Evolutionary conservation across 2,329 filamentous ascomycete species (phyloP), one percentile per base, ranked within the genome.

Genomic region (Falciphora oryzae): DNA sequence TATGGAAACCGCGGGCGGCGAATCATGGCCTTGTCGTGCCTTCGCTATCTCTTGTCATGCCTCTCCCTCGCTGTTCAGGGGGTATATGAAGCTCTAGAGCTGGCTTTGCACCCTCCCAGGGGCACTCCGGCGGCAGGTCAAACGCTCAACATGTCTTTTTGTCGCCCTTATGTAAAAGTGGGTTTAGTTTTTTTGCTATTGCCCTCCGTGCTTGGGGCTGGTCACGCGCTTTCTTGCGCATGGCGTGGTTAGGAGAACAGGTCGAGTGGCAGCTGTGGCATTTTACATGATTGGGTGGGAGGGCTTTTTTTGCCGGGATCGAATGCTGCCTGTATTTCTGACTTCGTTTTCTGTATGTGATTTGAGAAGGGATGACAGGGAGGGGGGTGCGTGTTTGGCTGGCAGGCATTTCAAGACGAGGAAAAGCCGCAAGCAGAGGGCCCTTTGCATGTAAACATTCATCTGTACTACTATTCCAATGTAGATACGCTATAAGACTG

Each of bases 401-500:
- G 22, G 44, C 38, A 18, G 38, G 14, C 38, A 16, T 44, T 44
- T 44, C 38, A 16, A 44, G 38, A 44, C 4, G 4, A 25, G 44
- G 44, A 53, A 22, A 53, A 7, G 44, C 44, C 8, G 44, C 44
- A 53, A 53, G 44, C 44, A 22, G 22, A 50, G 16, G 44, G 7
- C 44, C 13, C 18, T 50, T 50, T n/a, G 44, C 44, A 50, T 50
- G 44, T n/a, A 53, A n/a, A 25, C 44, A 53, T 50, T 50, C 44
- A n/a, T 53, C 44, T 53, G 22, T 53, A 53, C 22, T 44, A 22
- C 38, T 35, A 65, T 65, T 57, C 60, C n/a, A 64, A 65, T 65
- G 59, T 67, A 50, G 44, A 50, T 50, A 44, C 38, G 38, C 38
- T 22, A 44, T n/a, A n/a, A n/a, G n/a, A n/a, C 32, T 13, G 3